phyloP scores from a whole-genome alignment of 1,284 basidiomycete species.

The Termitomyces sp. region DNA sequence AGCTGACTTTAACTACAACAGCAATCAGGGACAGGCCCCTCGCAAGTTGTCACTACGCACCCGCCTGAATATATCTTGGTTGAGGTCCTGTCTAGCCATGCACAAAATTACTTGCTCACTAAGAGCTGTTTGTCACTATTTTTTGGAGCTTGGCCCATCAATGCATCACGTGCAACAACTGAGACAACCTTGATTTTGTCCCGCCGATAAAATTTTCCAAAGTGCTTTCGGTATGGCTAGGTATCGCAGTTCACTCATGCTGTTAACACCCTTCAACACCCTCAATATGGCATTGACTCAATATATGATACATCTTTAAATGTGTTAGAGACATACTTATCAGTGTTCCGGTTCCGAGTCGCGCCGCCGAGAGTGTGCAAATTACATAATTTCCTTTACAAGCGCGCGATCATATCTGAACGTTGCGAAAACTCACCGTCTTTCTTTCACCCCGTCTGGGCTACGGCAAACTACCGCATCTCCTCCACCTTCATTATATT shows the following conservation, averaged over 20 bases:
- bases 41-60: constrained; percentile 20
- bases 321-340: no score
- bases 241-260: neutral
- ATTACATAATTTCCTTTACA: neutral
- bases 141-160: no score
- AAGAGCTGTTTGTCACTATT: no score
- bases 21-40: neutral
- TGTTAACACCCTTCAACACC: neutral
- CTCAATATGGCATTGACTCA: neutral
- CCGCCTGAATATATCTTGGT: constrained; percentile 30
- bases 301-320: neutral
- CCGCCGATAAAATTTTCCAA: no score
- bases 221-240: no score
- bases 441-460: neutral
- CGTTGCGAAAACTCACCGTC: neutral
- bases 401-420: neutral
- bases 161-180: no score
- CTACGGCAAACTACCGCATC: neutral
- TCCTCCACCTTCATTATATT: neutral
- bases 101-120: neutral
- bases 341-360: neutral
- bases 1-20: constrained; percentile 61
- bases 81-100: constrained; percentile 9
- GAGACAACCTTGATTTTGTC: no score
- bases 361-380: neutral